Conservation (phyloP, 2,329 filamentous ascomycete species). For the Aureobasidium musti region DNA sequence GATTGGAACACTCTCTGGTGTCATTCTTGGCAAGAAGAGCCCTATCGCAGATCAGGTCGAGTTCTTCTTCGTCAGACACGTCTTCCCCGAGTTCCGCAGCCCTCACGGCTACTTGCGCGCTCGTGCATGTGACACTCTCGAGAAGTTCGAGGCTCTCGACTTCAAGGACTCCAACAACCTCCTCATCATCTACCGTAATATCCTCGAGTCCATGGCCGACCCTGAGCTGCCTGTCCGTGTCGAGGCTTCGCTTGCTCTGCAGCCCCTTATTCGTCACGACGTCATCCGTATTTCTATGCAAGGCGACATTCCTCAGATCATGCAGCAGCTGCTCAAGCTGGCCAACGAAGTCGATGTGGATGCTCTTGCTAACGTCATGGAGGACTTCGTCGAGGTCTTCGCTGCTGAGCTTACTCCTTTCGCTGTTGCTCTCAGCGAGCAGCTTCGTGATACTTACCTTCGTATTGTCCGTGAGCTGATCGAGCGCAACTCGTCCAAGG, state of each 20-base stretch:
- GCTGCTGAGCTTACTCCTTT: slow-evolving; percentile 96
- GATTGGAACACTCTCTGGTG: slow-evolving; percentile 92
- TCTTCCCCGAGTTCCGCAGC: slow-evolving; percentile 97
- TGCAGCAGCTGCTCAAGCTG: slow-evolving; percentile 96
- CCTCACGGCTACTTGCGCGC: slow-evolving; percentile 89
- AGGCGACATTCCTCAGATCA: slow-evolving; percentile 96
- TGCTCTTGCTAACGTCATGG: slow-evolving; percentile 97
- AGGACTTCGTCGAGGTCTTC: slow-evolving; percentile 98
- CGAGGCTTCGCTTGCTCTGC: slow-evolving; percentile 87
- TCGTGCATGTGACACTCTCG: slow-evolving; percentile 92
- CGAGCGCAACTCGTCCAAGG: slow-evolving; percentile 78
- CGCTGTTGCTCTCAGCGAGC: slow-evolving; percentile 91
- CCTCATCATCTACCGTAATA: slow-evolving; percentile 93
- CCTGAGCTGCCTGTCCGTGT: slow-evolving; percentile 90
- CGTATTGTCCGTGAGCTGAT: slow-evolving; percentile 89
- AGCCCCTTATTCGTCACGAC: slow-evolving; percentile 94
- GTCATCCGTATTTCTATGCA: slow-evolving; percentile 95
- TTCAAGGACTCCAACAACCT: slow-evolving; percentile 97
- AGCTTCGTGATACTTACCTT: slow-evolving; percentile 93
- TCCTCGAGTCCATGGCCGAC: slow-evolving; percentile 95
- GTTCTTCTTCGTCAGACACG: slow-evolving; percentile 97
- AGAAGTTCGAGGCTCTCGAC: slow-evolving; percentile 96
- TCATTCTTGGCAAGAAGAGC: slow-evolving; percentile 97
- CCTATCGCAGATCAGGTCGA: slow-evolving; percentile 97
- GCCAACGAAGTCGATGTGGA: slow-evolving; percentile 98